A percentile compares a stretch with the other conserved stretches of the same genome.
phyloP scores from a whole-genome alignment of 345 rosid species.

The Citrus trifoliata region DNA sequence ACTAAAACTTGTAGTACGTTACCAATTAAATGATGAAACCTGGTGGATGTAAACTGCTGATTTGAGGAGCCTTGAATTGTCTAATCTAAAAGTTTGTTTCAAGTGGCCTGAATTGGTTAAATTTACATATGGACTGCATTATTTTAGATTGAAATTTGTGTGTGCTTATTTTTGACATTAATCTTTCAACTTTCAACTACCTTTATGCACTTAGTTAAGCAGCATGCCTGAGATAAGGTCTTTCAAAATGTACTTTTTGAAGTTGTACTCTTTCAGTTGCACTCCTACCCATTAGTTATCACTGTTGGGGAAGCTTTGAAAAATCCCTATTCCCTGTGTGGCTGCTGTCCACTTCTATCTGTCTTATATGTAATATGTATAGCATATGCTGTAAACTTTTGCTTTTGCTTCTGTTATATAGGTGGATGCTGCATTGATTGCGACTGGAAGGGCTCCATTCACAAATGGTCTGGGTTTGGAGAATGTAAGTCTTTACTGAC shows the following conservation, averaged over 20 bases:
- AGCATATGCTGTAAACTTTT: neutral
- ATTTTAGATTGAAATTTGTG: neutral
- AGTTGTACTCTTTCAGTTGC: slow-evolving; percentile 1
- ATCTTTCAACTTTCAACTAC: neutral
- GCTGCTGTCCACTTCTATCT: neutral
- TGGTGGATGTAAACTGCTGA: neutral
- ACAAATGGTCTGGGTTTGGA: slow-evolving; percentile 97
- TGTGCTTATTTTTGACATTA: neutral
- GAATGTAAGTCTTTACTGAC: slow-evolving; percentile 46
- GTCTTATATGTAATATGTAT: neutral
- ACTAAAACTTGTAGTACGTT: neutral
- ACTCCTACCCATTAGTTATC: neutral
- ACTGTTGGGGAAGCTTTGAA: neutral
- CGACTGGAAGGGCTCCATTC: slow-evolving; percentile 99
- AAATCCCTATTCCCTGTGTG: neutral
- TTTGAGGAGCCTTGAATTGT: neutral
- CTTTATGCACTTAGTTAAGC: neutral
- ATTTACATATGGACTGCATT: neutral
- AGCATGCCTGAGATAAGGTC: neutral
- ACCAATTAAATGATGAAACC: neutral
- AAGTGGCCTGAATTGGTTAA: neutral
- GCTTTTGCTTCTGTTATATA: slow-evolving; percentile 29
- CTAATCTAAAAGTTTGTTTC: slow-evolving; percentile 1
- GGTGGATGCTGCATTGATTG: slow-evolving; percentile 98
- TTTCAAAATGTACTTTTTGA: neutral